Percentiles rank a stretch among this genome's conserved stretches.
These are phyloP conservation scores for Picea glauca DNA, from an alignment of 75 land plant species.

Conservation along the genomic window DNA sequence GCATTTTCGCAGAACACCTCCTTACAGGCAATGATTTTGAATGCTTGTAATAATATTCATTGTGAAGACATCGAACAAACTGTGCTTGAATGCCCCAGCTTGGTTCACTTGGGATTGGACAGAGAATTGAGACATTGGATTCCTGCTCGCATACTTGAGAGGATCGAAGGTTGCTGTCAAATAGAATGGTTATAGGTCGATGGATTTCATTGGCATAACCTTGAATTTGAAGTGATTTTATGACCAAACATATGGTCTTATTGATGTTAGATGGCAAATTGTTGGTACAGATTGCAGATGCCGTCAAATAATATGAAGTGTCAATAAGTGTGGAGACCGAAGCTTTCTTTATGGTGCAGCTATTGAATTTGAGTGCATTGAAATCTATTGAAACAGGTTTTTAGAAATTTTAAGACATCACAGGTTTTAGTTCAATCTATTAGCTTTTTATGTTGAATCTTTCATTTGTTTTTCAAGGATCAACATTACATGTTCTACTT, in stretches of 20 bases:
- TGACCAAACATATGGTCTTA: neutral
- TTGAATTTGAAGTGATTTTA: neutral
- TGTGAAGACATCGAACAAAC: conserved; percentile 16
- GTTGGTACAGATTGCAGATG: neutral
- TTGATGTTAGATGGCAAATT: neutral
- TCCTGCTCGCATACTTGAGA: neutral
- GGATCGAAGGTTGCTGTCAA: conserved; percentile 1
- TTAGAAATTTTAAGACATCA: neutral
- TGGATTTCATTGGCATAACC: neutral
- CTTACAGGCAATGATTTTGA: conserved; percentile 13
- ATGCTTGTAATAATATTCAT: conserved; percentile 7
- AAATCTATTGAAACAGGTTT: neutral
- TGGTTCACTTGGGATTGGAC: conserved; percentile 16
- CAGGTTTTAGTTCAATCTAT: neutral
- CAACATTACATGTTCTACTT: neutral
- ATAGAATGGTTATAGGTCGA: conserved; percentile 17
- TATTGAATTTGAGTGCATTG: neutral
- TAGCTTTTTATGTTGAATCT: neutral
- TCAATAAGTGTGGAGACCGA: neutral
- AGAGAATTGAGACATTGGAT: conserved; percentile 12
- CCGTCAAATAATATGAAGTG: neutral
- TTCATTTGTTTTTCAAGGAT: neutral
- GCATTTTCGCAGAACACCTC: conserved; percentile 12
- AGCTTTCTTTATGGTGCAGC: neutral
- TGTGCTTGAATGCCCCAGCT: conserved; percentile 6